These are phyloP conservation scores for Elsinoe arachidis DNA, from an alignment of 2,329 filamentous ascomycete species.

Conservation along the genomic window DNA sequence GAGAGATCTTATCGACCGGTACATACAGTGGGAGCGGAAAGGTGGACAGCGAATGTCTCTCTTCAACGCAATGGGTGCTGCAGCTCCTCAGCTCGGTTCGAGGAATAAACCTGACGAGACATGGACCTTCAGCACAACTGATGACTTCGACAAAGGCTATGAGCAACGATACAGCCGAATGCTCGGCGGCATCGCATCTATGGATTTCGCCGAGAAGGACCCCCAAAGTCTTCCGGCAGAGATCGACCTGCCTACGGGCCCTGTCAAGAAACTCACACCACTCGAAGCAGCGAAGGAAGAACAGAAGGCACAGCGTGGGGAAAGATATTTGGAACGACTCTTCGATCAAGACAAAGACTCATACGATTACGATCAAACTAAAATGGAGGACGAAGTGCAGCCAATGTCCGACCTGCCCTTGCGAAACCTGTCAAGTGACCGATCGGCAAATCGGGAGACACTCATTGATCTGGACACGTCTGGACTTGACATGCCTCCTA, in stretches of 20 bases:
- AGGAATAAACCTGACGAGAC: conserved; percentile 42
- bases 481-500: conserved; percentile 39
- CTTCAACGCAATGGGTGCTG: conserved; percentile 52
- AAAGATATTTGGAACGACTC: conserved; percentile 47
- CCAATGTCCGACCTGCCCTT: conserved; percentile 50
- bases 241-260: conserved; percentile 10
- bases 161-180: conserved; percentile 27
- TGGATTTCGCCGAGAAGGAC: conserved; percentile 18
- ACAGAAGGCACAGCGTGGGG: conserved; percentile 49
- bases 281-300: conserved; percentile 33
- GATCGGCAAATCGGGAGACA: conserved; percentile 40
- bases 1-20: conserved; percentile 59
- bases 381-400: conserved; percentile 22
- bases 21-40: conserved; percentile 65
- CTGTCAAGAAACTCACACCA: conserved; percentile 12
- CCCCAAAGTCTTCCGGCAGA: conserved; percentile 11
- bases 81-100: conserved; percentile 40
- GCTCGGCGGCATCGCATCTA: conserved; percentile 20
- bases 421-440: conserved; percentile 31
- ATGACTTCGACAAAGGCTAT: conserved; percentile 46
- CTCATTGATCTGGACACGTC: conserved; percentile 52
- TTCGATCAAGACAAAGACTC: conserved; percentile 48
- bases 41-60: conserved; percentile 61
- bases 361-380: conserved; percentile 47
- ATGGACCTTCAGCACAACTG: conserved; percentile 59